Conservation (phyloP, 257 asterid genomes). For the Nicotiana paniculata region DNA sequence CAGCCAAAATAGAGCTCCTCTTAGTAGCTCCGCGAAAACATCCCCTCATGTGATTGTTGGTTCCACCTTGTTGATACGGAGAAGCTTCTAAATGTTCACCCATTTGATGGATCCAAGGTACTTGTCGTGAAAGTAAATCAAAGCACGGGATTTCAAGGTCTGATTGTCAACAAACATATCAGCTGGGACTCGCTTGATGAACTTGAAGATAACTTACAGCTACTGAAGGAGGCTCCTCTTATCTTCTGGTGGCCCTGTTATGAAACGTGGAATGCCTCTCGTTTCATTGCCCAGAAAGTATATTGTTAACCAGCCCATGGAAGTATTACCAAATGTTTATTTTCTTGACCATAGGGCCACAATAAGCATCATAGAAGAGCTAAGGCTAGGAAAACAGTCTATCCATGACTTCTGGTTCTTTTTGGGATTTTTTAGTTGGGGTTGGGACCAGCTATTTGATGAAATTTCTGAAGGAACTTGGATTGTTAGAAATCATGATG, state of each 20-base stretch:
- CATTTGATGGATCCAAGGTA: constrained; percentile 71
- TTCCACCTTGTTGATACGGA: constrained; percentile 63
- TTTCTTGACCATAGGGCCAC: constrained; percentile 54
- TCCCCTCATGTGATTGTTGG: constrained; percentile 46
- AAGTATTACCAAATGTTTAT: constrained; percentile 50
- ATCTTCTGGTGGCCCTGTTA: constrained; percentile 79
- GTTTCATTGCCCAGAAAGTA: constrained; percentile 47
- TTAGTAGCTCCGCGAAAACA: constrained; percentile 29
- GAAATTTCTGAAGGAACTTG: constrained; percentile 93
- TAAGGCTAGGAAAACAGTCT: constrained; percentile 51
- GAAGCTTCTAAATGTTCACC: constrained; percentile 53
- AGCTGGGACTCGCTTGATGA: constrained; percentile 69
- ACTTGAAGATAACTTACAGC: constrained; percentile 43
- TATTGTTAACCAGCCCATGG: constrained; percentile 23
- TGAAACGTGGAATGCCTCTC: constrained; percentile 75
- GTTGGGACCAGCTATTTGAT: constrained; percentile 65
- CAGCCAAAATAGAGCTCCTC: constrained; percentile 27
- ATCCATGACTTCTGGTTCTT: constrained; percentile 69
- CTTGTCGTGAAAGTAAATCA: constrained; percentile 60
- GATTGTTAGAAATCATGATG: constrained; percentile 43
- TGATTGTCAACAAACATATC: constrained; percentile 65
- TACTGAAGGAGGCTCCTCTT: constrained; percentile 63
- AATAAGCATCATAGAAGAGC: constrained; percentile 37
- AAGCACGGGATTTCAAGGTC: constrained; percentile 57
- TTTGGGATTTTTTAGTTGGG: constrained; percentile 78